These are phyloP conservation scores for Calcarisporium arbuscula DNA, from an alignment of 2,329 filamentous ascomycete genomes.

Conservation along the genomic window DNA sequence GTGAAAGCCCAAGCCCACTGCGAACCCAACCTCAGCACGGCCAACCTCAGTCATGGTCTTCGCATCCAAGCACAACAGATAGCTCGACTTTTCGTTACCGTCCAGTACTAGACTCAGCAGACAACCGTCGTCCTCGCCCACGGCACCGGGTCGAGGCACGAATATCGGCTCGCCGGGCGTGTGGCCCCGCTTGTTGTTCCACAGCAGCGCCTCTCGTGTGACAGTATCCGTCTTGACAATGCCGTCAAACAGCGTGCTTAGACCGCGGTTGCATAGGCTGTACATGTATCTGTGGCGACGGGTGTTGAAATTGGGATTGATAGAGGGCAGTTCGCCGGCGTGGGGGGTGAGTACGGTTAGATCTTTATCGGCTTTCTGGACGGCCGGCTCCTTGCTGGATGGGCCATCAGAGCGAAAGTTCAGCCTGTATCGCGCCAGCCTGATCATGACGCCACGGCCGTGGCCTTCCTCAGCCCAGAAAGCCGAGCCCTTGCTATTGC, in stretches of 20 bases:
- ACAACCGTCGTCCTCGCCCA: conserved; percentile 49
- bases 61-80: conserved; percentile 54
- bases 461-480: conserved; percentile 32
- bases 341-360: conserved; percentile 39
- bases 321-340: conserved; percentile 53
- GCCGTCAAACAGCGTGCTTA: conserved; percentile 49
- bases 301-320: conserved; percentile 48
- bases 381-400: no score
- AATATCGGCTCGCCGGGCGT: conserved; percentile 61
- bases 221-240: conserved; percentile 53
- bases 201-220: conserved; percentile 39
- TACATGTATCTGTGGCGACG: conserved; percentile 50
- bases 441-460: no score
- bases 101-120: conserved; percentile 53
- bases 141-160: conserved; percentile 29
- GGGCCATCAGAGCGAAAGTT: no score
- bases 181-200: conserved; percentile 46
- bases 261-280: conserved; percentile 42
- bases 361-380: no score
- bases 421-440: no score
- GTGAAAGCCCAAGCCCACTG: conserved; percentile 54
- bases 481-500: conserved; percentile 29
- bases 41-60: conserved; percentile 51
- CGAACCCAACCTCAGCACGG: conserved; percentile 49
- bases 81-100: conserved; percentile 45